Percentiles rank a stretch among this genome's conserved stretches.
These are phyloP conservation scores for Medicago lupulina DNA, from an alignment of 306 rosid species.

Conservation along the genomic window DNA sequence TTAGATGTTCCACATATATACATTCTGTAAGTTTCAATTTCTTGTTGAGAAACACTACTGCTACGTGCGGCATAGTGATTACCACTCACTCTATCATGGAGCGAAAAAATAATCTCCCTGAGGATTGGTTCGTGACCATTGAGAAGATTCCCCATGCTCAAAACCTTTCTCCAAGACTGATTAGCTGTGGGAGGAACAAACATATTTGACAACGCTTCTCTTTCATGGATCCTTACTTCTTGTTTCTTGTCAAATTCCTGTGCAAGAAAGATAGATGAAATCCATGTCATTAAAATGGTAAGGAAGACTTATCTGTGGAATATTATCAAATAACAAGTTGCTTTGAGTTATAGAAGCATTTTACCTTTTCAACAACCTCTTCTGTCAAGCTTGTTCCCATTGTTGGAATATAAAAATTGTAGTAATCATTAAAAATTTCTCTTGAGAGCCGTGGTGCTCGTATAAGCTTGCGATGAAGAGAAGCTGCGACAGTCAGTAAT, in stretches of 20 bases:
- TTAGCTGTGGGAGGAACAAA: conserved; percentile 84
- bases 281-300: conserved; percentile 41
- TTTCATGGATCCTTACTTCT: conserved; percentile 62
- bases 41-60: conserved; percentile 56
- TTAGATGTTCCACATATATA: conserved; percentile 87
- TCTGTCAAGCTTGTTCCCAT: conserved; percentile 61
- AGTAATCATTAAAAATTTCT: conserved; percentile 75
- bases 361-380: conserved; percentile 61
- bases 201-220: conserved; percentile 74
- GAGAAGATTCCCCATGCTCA: conserved; percentile 99
- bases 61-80: conserved; percentile 79
- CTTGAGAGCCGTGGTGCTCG: conserved; percentile 81
- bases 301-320: background rate
- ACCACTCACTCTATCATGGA: conserved; percentile 65
- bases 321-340: conserved; percentile 11
- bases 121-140: conserved; percentile 91
- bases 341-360: conserved; percentile 23
- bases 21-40: conserved; percentile 87
- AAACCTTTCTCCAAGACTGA: conserved; percentile 94
- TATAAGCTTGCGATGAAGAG: conserved; percentile 83
- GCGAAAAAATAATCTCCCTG: conserved; percentile 82
- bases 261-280: conserved; percentile 28
- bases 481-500: conserved; percentile 73
- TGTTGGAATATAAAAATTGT: conserved; percentile 67
- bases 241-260: conserved; percentile 79